These are phyloP conservation scores for Jatropha podagrica DNA, from an alignment of 441 rosid species.

Conservation along the genomic window DNA sequence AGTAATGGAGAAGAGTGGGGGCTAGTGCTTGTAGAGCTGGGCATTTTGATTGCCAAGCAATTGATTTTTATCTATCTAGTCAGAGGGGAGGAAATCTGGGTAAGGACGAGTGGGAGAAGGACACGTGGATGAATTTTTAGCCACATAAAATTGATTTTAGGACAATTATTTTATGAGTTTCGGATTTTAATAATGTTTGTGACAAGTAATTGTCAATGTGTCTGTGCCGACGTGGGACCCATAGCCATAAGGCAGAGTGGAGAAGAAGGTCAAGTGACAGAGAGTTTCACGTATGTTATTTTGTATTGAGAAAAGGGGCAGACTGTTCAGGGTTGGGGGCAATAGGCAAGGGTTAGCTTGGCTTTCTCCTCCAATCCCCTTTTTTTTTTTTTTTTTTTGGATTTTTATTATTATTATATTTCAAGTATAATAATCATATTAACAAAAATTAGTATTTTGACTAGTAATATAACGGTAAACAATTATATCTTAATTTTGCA, in stretches of 20 bases:
- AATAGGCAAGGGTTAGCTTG: background rate
- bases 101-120: constrained; percentile 22
- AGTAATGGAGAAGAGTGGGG: background rate
- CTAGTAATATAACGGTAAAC: too few relatives aligned
- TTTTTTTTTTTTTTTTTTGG: too few relatives aligned
- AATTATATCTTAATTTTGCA: too few relatives aligned
- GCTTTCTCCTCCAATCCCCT: too few relatives aligned
- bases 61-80: constrained; percentile 28
- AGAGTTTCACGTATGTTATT: too few relatives aligned
- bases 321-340: background rate
- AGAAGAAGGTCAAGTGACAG: background rate
- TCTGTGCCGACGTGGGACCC: constrained; percentile 53
- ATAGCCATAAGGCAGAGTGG: background rate
- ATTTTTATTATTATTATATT: too few relatives aligned
- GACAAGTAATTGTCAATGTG: constrained; percentile 26
- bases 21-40: background rate
- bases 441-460: too few relatives aligned
- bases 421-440: too few relatives aligned
- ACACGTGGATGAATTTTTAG: constrained; percentile 29
- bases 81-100: constrained; percentile 21
- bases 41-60: constrained; percentile 9
- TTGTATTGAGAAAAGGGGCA: background rate
- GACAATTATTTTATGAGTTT: background rate
- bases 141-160: constrained; percentile 31
- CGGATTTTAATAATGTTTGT: constrained; percentile 18